Evolutionary conservation across 345 rosid genomes (phyloP).

Genomic region (Orychophragmus violaceus): DNA sequence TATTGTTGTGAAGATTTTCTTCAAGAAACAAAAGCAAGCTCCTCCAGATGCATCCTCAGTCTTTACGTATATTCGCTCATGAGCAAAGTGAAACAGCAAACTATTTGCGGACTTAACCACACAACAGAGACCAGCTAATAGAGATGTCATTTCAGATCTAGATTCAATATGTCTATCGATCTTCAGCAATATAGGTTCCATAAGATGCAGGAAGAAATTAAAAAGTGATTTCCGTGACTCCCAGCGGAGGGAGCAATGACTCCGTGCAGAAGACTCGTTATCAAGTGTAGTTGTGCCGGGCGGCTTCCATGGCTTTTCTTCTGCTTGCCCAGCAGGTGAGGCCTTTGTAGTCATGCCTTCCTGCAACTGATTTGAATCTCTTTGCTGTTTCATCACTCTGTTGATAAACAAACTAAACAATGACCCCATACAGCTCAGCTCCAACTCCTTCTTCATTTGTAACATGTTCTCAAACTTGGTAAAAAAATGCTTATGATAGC

Average conservation of each 20-base stretch:
- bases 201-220: conserved; percentile 71
- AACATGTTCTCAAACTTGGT: conserved; percentile 49
- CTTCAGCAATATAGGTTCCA: conserved; percentile 68
- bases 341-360: conserved; percentile 31
- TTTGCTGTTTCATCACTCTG: conserved; percentile 52
- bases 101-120: conserved; percentile 49
- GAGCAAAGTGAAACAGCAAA: conserved; percentile 46
- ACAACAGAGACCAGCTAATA: conserved; percentile 40
- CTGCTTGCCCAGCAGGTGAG: conserved; percentile 32
- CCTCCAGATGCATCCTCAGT: conserved; percentile 79
- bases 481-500: conserved; percentile 84
- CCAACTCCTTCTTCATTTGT: conserved; percentile 38
- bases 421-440: conserved; percentile 50
- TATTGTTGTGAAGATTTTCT: conserved; percentile 44
- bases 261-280: conserved; percentile 31
- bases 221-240: conserved; percentile 66
- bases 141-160: conserved; percentile 32
- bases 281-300: conserved; percentile 15
- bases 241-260: conserved; percentile 38
- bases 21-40: conserved; percentile 64
- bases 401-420: conserved; percentile 59
- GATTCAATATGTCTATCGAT: conserved; percentile 42
- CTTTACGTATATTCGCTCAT: conserved; percentile 51
- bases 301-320: conserved; percentile 23
- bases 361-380: conserved; percentile 36